Conservation (phyloP, 805 yeast species). For the Middelhovenomyces tepae region DNA sequence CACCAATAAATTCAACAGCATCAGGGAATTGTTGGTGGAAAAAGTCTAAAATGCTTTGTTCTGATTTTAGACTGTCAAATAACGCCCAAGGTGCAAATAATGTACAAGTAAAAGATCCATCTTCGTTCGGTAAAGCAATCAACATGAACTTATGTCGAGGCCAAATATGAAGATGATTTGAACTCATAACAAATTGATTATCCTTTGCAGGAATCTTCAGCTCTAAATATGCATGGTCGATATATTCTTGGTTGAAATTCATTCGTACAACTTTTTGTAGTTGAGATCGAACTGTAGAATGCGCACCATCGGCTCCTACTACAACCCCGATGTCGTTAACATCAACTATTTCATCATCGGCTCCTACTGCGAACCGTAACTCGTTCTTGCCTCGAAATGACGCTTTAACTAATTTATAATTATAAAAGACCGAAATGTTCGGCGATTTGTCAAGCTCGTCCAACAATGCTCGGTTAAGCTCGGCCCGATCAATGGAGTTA, state of each 20-base stretch:
- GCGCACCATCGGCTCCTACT: constrained; percentile 83
- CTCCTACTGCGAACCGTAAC: constrained; percentile 17
- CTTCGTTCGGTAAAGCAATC: constrained; percentile 77
- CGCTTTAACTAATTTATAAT: constrained; percentile 44
- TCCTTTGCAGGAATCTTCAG: constrained; percentile 58
- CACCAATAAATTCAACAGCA: constrained; percentile 61
- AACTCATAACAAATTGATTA: constrained; percentile 43
- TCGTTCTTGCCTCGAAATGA: constrained; percentile 25
- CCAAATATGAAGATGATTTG: constrained; percentile 87
- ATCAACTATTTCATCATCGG: constrained; percentile 3
- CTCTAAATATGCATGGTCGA: constrained; percentile 79
- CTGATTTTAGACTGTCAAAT: constrained; percentile 41
- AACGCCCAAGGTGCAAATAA: constrained; percentile 74
- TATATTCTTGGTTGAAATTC: constrained; percentile 66
- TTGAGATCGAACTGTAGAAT: constrained; percentile 61
- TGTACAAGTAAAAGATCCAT: constrained; percentile 84
- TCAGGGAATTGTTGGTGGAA: constrained; percentile 62
- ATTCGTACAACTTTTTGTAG: constrained; percentile 58
- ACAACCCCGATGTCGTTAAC: constrained; percentile 44
- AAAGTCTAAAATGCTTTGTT: constrained; percentile 41
- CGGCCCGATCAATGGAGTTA: constrained; percentile 73
- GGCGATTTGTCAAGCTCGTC: constrained; percentile 49
- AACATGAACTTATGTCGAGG: constrained; percentile 81
- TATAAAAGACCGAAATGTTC: constrained; percentile 42
- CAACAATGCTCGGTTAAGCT: constrained; percentile 55